Conservation (phyloP, 2,329 filamentous ascomycete genomes). For the Zymoseptoria brevis region DNA sequence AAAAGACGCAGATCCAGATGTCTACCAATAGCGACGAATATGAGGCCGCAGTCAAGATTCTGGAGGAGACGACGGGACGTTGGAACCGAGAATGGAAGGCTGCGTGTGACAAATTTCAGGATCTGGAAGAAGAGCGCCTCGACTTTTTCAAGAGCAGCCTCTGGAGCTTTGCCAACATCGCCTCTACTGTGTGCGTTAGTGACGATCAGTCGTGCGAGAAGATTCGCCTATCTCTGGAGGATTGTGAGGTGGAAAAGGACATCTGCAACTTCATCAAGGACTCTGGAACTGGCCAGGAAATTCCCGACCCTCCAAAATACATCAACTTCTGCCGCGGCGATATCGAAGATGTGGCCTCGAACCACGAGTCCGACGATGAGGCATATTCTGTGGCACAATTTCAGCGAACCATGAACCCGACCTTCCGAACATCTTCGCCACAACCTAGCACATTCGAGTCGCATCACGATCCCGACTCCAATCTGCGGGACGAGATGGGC, state of each 20-base stretch:
- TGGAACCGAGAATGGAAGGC: constrained; percentile 99
- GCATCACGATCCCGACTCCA: constrained; percentile 76
- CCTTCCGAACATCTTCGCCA: constrained; percentile 90
- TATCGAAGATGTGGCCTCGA: constrained; percentile 68
- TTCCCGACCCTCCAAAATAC: constrained; percentile 92
- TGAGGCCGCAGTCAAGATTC: constrained; percentile 80
- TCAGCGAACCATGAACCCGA: constrained; percentile 87
- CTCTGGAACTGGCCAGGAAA: constrained; percentile 87
- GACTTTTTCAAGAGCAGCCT: constrained; percentile 97
- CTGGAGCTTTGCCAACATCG: constrained; percentile 96
- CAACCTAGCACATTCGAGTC: constrained; percentile 90
- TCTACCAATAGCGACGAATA: constrained; percentile 89
- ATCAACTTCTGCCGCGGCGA: constrained; percentile 98
- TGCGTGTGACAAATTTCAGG: constrained; percentile 96
- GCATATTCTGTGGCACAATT: constrained; percentile 94
- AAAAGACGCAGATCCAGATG: constrained; percentile 96
- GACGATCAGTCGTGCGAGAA: constrained; percentile 94
- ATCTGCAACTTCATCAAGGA: constrained; percentile 84
- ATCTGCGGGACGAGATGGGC: constrained; percentile 61
- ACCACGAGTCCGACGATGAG: constrained; percentile 70
- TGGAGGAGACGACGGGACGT: constrained; percentile 88
- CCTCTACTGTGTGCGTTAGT: constrained; percentile 94
- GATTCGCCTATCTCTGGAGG: constrained; percentile 83
- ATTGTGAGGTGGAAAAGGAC: constrained; percentile 94
- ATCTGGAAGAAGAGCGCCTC: constrained; percentile 90